Evolutionary conservation across 2,329 filamentous ascomycete species (phyloP), one percentile per base, ranked within the genome.

Genomic region (Colletotrichum noveboracense): DNA sequence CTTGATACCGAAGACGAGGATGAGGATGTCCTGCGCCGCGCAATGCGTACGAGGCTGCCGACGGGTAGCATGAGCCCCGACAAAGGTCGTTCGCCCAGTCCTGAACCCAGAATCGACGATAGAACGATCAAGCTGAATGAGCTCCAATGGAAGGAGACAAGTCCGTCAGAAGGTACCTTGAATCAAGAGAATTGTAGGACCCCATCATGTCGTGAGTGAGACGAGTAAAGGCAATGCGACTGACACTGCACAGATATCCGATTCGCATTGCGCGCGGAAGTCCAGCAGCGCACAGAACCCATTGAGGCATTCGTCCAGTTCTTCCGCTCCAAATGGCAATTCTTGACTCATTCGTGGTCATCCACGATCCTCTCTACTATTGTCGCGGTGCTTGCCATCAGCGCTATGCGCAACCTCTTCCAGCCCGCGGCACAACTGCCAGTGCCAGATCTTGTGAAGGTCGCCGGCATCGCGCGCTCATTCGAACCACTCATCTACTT

Each of bases 401-500:
- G 92, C 9, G 86, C 93, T 26, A 83, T 95, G 79, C 91, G 93
- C 76, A 89, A 91, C 12, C 86, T 97, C 18, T 91, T 95, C 67
- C 89, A 94, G 74, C 94, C 95, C 13, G 93, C 92, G 34, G 84
- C 88, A 7, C 89, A 91, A 48, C 92, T 89, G 14, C 91, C 94
- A 1, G 93, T 94, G 3, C 95, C 95, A 0, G 96, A 98, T 82
- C 89, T 98, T 18, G 94, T 98, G 82, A 98, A 98, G 83, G 94
- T 98, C 28, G 96, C 96, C 6, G 93, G 94, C 67, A 91, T 98
- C 78, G 96, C 96, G 65, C 95, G 95, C 80, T 95, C 95, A 12
- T 98, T 98, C 81, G 96, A 98, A 83, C 96, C 96, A 7, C 90
- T 98, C 60, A 97, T 98, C 77, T 97, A 97, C 86, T 98, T 97